Evolutionary conservation across 208 protist species (phyloP).

Genomic region (Trypanosoma melophagium): DNA sequence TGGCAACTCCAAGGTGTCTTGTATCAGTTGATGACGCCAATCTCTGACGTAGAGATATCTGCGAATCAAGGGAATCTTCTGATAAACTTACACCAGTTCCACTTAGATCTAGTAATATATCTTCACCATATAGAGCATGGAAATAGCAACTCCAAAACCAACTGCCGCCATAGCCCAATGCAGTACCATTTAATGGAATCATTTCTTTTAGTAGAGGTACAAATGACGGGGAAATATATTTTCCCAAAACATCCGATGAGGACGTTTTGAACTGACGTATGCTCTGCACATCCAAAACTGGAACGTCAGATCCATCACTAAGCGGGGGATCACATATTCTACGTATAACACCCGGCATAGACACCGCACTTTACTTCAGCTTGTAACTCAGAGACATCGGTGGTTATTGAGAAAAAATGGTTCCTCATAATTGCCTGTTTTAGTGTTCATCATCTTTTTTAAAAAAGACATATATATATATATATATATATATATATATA

Average conservation of each 20-base stretch:
- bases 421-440: slow-evolving; percentile 1
- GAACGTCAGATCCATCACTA: background rate
- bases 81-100: slow-evolving; percentile 55
- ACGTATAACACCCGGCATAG: slow-evolving; percentile 17
- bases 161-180: slow-evolving; percentile 38
- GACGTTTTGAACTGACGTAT: slow-evolving; percentile 24
- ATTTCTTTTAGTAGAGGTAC: slow-evolving; percentile 28
- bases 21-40: slow-evolving; percentile 4
- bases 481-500: background rate
- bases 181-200: slow-evolving; percentile 28
- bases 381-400: slow-evolving; percentile 13
- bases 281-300: slow-evolving; percentile 19
- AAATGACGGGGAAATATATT: slow-evolving; percentile 57
- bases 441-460: background rate
- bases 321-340: slow-evolving; percentile 21
- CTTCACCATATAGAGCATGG: slow-evolving; percentile 57
- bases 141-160: slow-evolving; percentile 83
- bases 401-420: slow-evolving; percentile 15
- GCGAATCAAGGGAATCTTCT: slow-evolving; percentile 57
- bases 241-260: slow-evolving; percentile 27
- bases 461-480: no score
- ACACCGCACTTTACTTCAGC: slow-evolving; percentile 9
- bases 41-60: slow-evolving; percentile 38
- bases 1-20: slow-evolving; percentile 4
- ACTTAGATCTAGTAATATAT: slow-evolving; percentile 48